Base-by-base conservation (phyloP, 495 filamentous ascomycete species). In the Hypomontagnella monticulosa region DNA sequence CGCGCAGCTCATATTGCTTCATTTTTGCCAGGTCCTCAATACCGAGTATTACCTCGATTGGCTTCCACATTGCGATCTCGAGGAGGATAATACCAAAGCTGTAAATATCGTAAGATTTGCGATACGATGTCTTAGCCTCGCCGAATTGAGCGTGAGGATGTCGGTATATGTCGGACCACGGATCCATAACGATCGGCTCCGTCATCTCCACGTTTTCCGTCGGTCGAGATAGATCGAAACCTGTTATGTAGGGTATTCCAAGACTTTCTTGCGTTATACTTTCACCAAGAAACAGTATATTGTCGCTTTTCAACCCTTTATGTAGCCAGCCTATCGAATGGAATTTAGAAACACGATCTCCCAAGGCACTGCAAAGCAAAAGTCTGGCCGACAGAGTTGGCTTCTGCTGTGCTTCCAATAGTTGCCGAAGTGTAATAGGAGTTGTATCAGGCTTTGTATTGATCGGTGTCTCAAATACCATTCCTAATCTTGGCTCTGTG, bases 251-350 rank as follows among this genome's bases (percentile, higher is more conserved):
- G 0, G 83, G 83, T 38, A 67, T 66, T 6, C 48, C 38, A 50
- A 63, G 30, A 19, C 5, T 44, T n/a, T 11, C 11, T 9, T 30
- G 11, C 6, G 18, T 15, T 9, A 4, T 10, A 11, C 15, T 32
- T 14, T 59, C 63, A 16, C 56, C 59, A 61, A 86, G 76, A 70
- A 87, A 85, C 11, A 87, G 51, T 38, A 87, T 76, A 55, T 83
- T 85, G 33, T 81, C 73, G 46, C 77, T 80, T 20, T 82, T 79
- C 0, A 88, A 66, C 2, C 82, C 81, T 67, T 87, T 88, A 74
- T 87, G 85, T 20, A 87, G 68, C 84, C 83, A 88, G 48, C 84
- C 81, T 1, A 85, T 80, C 0, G 81, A 75, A 48, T 88, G 84
- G 0, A 88, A 72, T n/a, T n/a, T n/a, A n/a, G n/a, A n/a, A n/a